Percentiles rank a stretch among this genome's conserved stretches.
phyloP scores from a whole-genome alignment of 2,329 filamentous ascomycete genomes.

The Ceratocystis destructans region DNA sequence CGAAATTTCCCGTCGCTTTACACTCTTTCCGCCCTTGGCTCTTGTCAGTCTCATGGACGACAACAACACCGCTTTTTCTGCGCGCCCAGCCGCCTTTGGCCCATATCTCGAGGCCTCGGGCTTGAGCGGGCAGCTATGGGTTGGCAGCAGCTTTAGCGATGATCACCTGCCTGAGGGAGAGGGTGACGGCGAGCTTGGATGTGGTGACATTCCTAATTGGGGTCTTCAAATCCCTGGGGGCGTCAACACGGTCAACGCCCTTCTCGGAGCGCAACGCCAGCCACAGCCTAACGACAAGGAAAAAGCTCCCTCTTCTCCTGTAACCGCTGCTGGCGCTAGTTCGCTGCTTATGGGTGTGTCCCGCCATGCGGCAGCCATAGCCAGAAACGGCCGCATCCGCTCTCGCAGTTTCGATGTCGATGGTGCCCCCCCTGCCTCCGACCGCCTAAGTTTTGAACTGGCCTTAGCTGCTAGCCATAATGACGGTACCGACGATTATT shows the following conservation, averaged over 20 bases:
- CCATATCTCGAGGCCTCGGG: conserved; percentile 61
- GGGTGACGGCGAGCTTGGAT: conserved; percentile 76
- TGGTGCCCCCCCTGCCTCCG: not conserved
- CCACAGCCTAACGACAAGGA: conserved; percentile 4
- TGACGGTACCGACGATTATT: conserved; percentile 75
- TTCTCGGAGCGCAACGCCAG: not conserved
- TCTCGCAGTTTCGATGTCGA: not conserved
- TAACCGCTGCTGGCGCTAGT: not conserved
- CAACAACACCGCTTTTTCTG: conserved; percentile 93
- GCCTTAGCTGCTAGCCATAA: conserved; percentile 25
- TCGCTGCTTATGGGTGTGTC: not conserved
- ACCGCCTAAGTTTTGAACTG: not conserved
- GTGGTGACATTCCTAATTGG: conserved; percentile 89
- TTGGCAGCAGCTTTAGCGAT: conserved; percentile 81
- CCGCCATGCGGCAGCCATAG: not conserved
- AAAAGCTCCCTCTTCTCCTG: not conserved
- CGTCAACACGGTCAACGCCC: conserved; percentile 15
- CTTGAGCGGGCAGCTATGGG: conserved; percentile 81
- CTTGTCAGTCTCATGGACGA: conserved; percentile 95
- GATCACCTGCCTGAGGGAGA: conserved; percentile 51
- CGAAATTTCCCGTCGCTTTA: conserved; percentile 63
- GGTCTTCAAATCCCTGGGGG: conserved; percentile 34
- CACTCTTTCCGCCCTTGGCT: conserved; percentile 86
- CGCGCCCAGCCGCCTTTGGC: conserved; percentile 85
- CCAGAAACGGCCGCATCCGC: not conserved